Conservation (phyloP, 148 eudicot species). For the Spergularia bocconei region DNA sequence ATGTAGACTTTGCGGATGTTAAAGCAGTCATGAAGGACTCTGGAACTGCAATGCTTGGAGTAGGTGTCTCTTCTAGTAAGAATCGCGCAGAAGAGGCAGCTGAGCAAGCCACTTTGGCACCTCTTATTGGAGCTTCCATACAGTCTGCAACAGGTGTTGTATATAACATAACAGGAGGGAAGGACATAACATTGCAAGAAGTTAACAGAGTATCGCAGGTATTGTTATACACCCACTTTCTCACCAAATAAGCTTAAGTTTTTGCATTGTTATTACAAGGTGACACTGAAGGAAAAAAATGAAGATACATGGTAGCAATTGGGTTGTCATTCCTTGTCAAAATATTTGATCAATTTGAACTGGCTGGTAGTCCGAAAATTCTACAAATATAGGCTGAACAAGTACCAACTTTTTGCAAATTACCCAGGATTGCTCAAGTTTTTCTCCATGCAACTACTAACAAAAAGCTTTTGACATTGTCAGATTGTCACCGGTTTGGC, state of each 20-base stretch:
- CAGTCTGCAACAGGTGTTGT: conserved; percentile 99
- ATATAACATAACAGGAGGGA: conserved; percentile 96
- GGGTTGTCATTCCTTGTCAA: too few relatives aligned
- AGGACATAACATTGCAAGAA: conserved; percentile 95
- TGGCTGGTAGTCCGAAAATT: not conserved
- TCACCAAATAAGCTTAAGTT: not conserved
- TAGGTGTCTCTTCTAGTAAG: conserved; percentile 96
- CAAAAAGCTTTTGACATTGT: not conserved
- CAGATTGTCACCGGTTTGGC: conserved; percentile 98
- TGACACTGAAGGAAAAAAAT: not conserved
- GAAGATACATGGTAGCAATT: not conserved
- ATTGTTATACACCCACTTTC: not conserved
- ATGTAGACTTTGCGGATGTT: conserved; percentile 98
- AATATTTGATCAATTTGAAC: not conserved
- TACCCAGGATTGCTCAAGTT: not conserved
- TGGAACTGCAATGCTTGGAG: conserved; percentile 99
- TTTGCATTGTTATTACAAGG: not conserved
- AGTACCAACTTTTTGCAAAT: not conserved
- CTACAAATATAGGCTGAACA: not conserved
- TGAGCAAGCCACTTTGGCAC: conserved; percentile 97
- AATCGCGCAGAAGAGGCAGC: conserved; percentile 99
- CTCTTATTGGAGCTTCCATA: conserved; percentile 93
- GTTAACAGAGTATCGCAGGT: conserved; percentile 99
- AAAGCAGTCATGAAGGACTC: conserved; percentile 98
- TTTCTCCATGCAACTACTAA: not conserved